Percentiles rank a stretch among this genome's conserved stretches.
Evolutionary conservation across 2,329 filamentous ascomycete genomes (phyloP).

Genomic region (Ophiostoma australiae): DNA sequence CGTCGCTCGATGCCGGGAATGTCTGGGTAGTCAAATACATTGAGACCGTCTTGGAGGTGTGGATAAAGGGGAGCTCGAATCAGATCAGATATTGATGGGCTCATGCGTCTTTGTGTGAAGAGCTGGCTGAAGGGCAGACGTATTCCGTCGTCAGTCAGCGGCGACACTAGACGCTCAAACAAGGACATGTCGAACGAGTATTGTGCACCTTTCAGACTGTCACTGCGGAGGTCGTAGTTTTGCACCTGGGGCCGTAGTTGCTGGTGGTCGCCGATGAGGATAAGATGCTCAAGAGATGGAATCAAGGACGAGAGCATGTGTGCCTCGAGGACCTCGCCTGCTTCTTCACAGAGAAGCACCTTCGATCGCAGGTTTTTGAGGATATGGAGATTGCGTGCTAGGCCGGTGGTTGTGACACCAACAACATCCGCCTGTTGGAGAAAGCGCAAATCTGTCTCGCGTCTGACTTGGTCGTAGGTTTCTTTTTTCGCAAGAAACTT

Average conservation of each 20-base stretch:
- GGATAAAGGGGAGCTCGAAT: constrained; percentile 56
- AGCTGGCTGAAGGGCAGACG: constrained; percentile 39
- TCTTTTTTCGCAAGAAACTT: constrained; percentile 2
- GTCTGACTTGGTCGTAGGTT: constrained; percentile 24
- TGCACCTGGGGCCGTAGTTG: constrained; percentile 57
- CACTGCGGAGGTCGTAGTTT: constrained; percentile 50
- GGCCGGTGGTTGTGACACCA: constrained; percentile 55
- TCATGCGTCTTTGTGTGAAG: constrained; percentile 60
- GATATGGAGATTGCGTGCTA: constrained; percentile 48
- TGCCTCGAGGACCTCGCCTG: constrained; percentile 62
- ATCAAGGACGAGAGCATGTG: constrained; percentile 57
- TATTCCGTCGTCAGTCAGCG: constrained; percentile 4
- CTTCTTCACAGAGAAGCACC: constrained; percentile 62
- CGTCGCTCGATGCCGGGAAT: constrained; percentile 50
- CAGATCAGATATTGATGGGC: constrained; percentile 56
- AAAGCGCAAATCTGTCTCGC: constrained; percentile 38
- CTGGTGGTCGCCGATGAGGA: constrained; percentile 60
- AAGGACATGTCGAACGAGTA: constrained; percentile 56
- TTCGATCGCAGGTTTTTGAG: constrained; percentile 49
- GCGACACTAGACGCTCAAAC: constrained; percentile 48
- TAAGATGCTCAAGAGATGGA: constrained; percentile 55
- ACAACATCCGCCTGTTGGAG: constrained; percentile 45
- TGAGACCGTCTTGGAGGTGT: constrained; percentile 46
- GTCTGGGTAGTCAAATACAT: constrained; percentile 39
- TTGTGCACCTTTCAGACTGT: constrained; percentile 43